Evolutionary conservation across 2,329 filamentous ascomycete genomes (phyloP).

Genomic region (Bipolaris bicolor): DNA sequence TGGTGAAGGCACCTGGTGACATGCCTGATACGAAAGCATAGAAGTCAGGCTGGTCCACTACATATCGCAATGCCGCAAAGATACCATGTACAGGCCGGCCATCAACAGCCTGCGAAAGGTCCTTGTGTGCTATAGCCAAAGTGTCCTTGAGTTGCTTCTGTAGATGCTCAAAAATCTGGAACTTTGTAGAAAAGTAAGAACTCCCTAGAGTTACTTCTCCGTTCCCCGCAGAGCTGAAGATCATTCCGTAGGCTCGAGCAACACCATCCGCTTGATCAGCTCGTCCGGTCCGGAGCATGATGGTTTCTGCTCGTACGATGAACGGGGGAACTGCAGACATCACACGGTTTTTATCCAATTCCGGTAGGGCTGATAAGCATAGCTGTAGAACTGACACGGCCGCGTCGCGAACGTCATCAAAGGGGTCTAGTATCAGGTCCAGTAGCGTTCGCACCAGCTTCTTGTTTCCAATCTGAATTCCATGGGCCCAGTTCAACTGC

Average conservation of each 20-base stretch:
- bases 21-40: conserved; percentile 23
- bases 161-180: conserved; percentile 63
- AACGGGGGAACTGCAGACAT: conserved; percentile 32
- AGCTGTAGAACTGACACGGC: conserved; percentile 55
- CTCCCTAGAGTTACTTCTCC: conserved; percentile 14
- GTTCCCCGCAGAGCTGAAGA: conserved; percentile 63
- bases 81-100: conserved; percentile 55
- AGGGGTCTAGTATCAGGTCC: conserved; percentile 85
- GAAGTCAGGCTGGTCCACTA: conserved; percentile 53
- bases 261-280: conserved; percentile 93
- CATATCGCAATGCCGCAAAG: conserved; percentile 55
- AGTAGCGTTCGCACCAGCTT: conserved; percentile 67
- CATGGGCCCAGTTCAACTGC: conserved; percentile 58
- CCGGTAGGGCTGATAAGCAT: conserved; percentile 31
- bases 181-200: conserved; percentile 31
- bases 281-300: conserved; percentile 74
- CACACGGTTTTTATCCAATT: conserved; percentile 15
- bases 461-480: conserved; percentile 52
- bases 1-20: conserved; percentile 12
- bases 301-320: conserved; percentile 53
- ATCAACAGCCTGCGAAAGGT: conserved; percentile 67
- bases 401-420: conserved; percentile 80
- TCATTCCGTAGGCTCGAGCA: conserved; percentile 74
- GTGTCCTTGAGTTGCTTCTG: conserved; percentile 69
- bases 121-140: conserved; percentile 64